These are phyloP conservation scores for Coelastrella sp. DNA, from an alignment of 139 green algal species.

Conservation along the genomic window DNA sequence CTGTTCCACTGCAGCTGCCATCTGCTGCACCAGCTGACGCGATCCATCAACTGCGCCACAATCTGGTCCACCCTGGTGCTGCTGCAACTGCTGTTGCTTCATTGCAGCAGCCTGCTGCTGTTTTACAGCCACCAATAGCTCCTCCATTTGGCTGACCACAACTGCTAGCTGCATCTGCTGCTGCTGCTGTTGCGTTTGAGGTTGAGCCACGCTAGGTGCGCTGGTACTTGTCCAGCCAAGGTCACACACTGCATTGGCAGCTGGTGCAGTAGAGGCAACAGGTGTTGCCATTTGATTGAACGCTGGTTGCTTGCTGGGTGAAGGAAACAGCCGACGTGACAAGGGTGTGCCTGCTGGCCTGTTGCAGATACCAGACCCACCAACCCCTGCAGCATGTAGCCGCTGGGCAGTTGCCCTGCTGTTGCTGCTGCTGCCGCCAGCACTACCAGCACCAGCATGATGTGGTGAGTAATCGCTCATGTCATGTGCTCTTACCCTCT, in stretches of 20 bases:
- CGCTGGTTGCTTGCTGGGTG: not conserved
- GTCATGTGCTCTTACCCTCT: not conserved
- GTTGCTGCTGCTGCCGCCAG: not conserved
- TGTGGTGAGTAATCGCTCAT: no score
- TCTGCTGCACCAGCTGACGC: not conserved
- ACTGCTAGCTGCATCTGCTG: conserved; percentile 18
- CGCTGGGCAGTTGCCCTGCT: not conserved
- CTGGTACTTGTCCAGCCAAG: no score
- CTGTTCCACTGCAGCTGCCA: not conserved
- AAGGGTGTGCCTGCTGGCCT: not conserved
- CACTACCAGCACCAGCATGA: not conserved
- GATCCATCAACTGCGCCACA: not conserved
- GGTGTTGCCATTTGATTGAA: not conserved
- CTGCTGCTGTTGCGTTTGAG: not conserved
- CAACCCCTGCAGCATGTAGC: not conserved
- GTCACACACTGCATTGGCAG: not conserved
- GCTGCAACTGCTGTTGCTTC: not conserved
- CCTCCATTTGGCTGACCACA: not conserved
- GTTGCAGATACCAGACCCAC: not conserved
- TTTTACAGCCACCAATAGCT: not conserved
- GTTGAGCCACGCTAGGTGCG: no score
- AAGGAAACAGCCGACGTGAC: not conserved
- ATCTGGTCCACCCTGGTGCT: not conserved
- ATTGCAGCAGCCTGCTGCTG: conserved; percentile 11
- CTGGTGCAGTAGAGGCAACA: not conserved